A percentile compares a stretch with the other conserved stretches of the same genome.
Conservation (phyloP, 495 filamentous ascomycete genomes). For the Aspergillus kassunensis region DNA sequence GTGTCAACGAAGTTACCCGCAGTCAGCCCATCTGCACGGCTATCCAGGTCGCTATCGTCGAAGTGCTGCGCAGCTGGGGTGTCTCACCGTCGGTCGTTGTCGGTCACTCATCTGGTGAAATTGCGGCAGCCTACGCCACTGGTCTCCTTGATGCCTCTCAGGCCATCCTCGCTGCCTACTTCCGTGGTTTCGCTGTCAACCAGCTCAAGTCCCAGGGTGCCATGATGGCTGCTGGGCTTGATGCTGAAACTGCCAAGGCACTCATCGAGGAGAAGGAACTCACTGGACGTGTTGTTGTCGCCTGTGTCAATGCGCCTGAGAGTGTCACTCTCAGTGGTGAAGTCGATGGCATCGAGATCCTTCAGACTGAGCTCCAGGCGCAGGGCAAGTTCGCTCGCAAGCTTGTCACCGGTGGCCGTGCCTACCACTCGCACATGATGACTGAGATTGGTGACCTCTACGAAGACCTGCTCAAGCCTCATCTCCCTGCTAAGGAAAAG, state of each 20-base stretch:
- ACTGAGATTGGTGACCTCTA: constrained; percentile 9
- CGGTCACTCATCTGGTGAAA: constrained; percentile 45
- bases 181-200: background rate
- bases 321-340: constrained; percentile 41
- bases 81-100: constrained; percentile 27
- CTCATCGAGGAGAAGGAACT: background rate
- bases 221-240: constrained; percentile 18
- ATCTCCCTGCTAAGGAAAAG: background rate
- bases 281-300: constrained; percentile 21
- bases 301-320: constrained; percentile 37
- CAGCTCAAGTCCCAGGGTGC: constrained; percentile 24
- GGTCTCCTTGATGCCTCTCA: constrained; percentile 7
- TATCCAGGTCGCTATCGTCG: constrained; percentile 41
- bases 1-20: background rate
- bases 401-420: constrained; percentile 9
- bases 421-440: constrained; percentile 31
- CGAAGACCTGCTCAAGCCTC: background rate
- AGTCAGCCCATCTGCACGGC: constrained; percentile 39
- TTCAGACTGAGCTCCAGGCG: constrained; percentile 10
- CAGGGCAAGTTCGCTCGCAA: constrained; percentile 3
- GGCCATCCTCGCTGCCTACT: constrained; percentile 11
- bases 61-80: constrained; percentile 29
- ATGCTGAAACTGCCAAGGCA: background rate
- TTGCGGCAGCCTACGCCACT: constrained; percentile 31
- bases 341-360: constrained; percentile 26